phyloP scores from a whole-genome alignment of 2,329 filamentous ascomycete species.

The Penicillium sp. region DNA sequence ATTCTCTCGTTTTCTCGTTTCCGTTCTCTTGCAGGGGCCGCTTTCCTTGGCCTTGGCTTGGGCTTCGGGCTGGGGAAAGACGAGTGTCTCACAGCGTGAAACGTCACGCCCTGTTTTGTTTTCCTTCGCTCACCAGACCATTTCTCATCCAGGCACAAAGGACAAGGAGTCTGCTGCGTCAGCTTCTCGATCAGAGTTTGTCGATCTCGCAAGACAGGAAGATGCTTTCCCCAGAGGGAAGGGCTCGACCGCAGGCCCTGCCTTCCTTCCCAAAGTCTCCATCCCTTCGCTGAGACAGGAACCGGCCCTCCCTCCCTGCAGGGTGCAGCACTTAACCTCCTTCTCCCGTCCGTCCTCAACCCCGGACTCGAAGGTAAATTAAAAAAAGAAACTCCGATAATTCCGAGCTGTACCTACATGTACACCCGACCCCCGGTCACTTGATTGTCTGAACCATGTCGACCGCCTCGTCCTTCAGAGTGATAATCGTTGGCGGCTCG shows the following conservation, averaged over 20 bases:
- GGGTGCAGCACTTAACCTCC: background rate
- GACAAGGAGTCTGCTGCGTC: background rate
- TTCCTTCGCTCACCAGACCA: background rate
- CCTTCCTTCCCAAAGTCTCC: too few species aligned
- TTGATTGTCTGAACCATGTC: background rate
- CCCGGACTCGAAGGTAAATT: background rate
- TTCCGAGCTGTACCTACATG: too few species aligned
- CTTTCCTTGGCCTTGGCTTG: background rate
- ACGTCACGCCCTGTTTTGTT: background rate
- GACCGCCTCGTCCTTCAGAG: background rate
- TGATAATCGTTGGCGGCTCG: constrained; percentile 55
- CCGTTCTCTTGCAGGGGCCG: background rate
- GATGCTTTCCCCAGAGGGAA: background rate
- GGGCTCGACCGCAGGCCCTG: too few species aligned
- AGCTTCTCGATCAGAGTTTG: background rate
- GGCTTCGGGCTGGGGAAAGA: background rate
- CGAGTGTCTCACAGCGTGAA: background rate
- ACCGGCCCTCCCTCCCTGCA: background rate
- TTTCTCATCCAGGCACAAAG: background rate
- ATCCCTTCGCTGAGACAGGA: too few species aligned
- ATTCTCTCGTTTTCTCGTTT: background rate
- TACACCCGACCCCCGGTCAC: too few species aligned
- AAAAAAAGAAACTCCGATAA: background rate
- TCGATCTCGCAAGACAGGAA: background rate
- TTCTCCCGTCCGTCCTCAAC: background rate